Conservation (phyloP, 1,284 basidiomycete species). For the Ceratobasidium sp. region DNA sequence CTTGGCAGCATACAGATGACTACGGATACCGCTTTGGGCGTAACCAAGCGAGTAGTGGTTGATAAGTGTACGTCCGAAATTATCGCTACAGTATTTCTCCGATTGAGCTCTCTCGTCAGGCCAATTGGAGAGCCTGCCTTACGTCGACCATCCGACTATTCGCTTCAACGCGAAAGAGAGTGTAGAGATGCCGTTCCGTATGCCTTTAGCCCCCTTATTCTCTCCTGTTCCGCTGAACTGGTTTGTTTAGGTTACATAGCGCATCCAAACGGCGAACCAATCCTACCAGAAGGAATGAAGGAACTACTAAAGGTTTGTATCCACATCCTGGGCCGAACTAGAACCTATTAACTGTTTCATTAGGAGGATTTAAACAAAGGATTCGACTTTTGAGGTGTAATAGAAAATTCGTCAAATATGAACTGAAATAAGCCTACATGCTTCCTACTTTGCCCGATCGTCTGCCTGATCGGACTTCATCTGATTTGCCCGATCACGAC, state of each 20-base stretch:
- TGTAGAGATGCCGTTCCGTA: slow-evolving; percentile 95
- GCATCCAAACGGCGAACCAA: slow-evolving; percentile 64
- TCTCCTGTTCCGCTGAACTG: neutral
- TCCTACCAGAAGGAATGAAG: slow-evolving; percentile 91
- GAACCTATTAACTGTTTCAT: no score
- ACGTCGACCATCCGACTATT: slow-evolving; percentile 87
- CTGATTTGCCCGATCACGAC: neutral
- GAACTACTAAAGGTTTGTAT: slow-evolving; percentile 70
- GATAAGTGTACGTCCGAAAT: slow-evolving; percentile 70
- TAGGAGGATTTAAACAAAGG: slow-evolving; percentile 84
- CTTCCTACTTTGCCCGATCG: slow-evolving; percentile 4
- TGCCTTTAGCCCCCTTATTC: slow-evolving; percentile 55
- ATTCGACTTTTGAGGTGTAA: slow-evolving; percentile 75
- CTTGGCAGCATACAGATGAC: slow-evolving; percentile 95
- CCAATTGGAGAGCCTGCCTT: slow-evolving; percentile 78
- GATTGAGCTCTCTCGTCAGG: slow-evolving; percentile 59
- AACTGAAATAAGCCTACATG: slow-evolving; percentile 6
- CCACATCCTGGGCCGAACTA: no score
- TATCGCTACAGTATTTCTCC: neutral
- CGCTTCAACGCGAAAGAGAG: slow-evolving; percentile 84
- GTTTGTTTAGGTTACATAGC: slow-evolving; percentile 60
- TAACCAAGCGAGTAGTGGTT: slow-evolving; percentile 88
- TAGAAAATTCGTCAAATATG: neutral
- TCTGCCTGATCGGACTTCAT: neutral
- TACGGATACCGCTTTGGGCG: slow-evolving; percentile 95